Base-by-base conservation (phyloP, 2,329 filamentous ascomycete genomes). In the Trichoderma lentiforme region DNA sequence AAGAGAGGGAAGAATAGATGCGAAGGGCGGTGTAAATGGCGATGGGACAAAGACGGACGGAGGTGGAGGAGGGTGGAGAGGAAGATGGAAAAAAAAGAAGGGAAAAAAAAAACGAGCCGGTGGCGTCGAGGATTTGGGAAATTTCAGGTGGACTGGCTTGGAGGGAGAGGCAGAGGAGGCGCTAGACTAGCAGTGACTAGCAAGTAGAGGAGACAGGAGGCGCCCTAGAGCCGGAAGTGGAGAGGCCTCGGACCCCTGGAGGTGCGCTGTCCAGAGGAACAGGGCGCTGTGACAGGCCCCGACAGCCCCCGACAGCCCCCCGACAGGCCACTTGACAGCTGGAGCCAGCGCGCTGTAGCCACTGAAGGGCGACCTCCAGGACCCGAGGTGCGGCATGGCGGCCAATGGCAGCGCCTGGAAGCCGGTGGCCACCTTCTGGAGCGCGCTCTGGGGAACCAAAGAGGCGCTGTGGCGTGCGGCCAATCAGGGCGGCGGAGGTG, bases 21-120 rank as follows among this genome's bases (percentile, higher is more conserved):
- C 43, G 74, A 78, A 76, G 57, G 77, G 79, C 77, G 78, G 78
- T 76, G 76, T 76, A 75, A 66, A 76, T 76, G 78, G 76, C 70
- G 71, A 63, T 72, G 66, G 76, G 77, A 78, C 61, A 66, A 70
- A 70, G 63, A 72, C 62, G 72, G 71, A 74, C 69, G 67, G 77
- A 76, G 76, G 76, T 77, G 74, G 75, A 76, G 73, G 77, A 75
- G 73, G 74, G 74, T 74, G 75, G 74, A 76, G 74, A 76, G 75
- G 75, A 78, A 76, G 77, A 56, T 66, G 51, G 47, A 76, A 78
- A 76, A 77, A 77, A 76, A 77, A 43, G 73, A 76, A 71, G 75
- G 75, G 77, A 76, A 77, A 57, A 77, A 76, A n/a, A 78, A 75
- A 78, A 43, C 36, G 67, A 65, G 60, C 30, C 47, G 64, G 66